A percentile compares a stretch with the other conserved stretches of the same genome.
Evolutionary conservation across 176 grass and related monocot genomes (phyloP).

Genomic region (Avena atlantica): DNA sequence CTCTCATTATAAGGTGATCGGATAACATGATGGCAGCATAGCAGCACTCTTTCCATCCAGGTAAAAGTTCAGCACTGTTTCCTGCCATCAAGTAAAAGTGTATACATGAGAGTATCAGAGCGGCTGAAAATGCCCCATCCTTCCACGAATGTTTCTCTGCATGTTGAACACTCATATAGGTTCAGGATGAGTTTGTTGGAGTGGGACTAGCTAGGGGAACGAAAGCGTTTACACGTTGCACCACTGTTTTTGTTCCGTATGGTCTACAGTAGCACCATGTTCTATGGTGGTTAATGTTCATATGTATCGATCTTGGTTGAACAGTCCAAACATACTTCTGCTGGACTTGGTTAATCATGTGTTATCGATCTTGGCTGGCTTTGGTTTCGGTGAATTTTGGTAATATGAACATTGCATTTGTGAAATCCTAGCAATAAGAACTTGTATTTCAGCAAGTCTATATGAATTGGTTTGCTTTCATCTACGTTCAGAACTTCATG

Average conservation of each 20-base stretch:
- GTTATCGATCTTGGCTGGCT: background rate
- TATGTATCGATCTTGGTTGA: background rate
- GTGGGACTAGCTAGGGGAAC: background rate
- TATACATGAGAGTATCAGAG: background rate
- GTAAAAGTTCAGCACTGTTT: background rate
- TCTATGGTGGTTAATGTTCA: background rate
- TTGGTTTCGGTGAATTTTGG: background rate
- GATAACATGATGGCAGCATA: constrained; percentile 14
- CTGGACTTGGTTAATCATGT: background rate
- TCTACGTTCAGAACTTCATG: background rate
- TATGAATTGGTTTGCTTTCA: background rate
- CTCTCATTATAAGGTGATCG: background rate
- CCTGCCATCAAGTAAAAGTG: background rate
- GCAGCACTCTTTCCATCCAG: background rate
- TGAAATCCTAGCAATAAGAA: background rate
- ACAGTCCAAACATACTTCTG: background rate
- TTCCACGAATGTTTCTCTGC: background rate
- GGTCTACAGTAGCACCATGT: background rate
- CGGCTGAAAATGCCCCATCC: background rate
- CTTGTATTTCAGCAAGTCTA: background rate
- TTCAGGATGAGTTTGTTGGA: background rate
- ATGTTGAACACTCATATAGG: background rate
- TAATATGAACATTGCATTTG: background rate
- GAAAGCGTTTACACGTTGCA: background rate
- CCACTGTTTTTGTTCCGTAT: background rate